Conservation (phyloP, 345 rosid species). For the Gossypium thurberi region DNA sequence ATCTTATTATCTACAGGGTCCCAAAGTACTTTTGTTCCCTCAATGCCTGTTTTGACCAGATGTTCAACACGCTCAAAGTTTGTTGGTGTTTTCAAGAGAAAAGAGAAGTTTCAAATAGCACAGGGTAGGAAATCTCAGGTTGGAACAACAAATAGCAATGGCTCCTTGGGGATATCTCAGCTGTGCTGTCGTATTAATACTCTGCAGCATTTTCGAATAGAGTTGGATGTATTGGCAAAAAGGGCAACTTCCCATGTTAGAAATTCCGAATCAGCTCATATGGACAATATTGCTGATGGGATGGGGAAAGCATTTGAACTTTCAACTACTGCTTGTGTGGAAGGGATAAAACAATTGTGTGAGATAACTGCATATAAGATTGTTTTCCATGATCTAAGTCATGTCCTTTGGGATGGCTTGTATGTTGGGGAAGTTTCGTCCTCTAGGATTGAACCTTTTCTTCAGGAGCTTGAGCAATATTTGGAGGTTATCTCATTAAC, state of each 20-base stretch:
- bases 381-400: slow-evolving; percentile 71
- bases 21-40: slow-evolving; percentile 56
- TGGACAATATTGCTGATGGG: slow-evolving; percentile 35
- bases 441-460: slow-evolving; percentile 75
- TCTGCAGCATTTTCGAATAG: slow-evolving; percentile 57
- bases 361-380: slow-evolving; percentile 76
- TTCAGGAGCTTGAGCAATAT: slow-evolving; percentile 71
- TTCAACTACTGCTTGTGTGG: slow-evolving; percentile 56
- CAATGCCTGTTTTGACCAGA: slow-evolving; percentile 78
- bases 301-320: slow-evolving; percentile 59
- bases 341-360: slow-evolving; percentile 73
- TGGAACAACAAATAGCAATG: slow-evolving; percentile 37
- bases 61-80: slow-evolving; percentile 66
- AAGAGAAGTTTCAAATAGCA: slow-evolving; percentile 45
- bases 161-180: slow-evolving; percentile 56
- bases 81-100: slow-evolving; percentile 60
- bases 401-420: slow-evolving; percentile 75
- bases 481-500: slow-evolving; percentile 62
- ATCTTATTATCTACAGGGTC: slow-evolving; percentile 42
- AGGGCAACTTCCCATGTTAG: slow-evolving; percentile 50
- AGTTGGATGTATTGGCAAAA: slow-evolving; percentile 55
- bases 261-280: slow-evolving; percentile 47
- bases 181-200: slow-evolving; percentile 76
- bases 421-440: slow-evolving; percentile 68
- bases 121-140: slow-evolving; percentile 59